Evolutionary conservation across 2,329 filamentous ascomycete species (phyloP).

Genomic region (Botrytis aclada): DNA sequence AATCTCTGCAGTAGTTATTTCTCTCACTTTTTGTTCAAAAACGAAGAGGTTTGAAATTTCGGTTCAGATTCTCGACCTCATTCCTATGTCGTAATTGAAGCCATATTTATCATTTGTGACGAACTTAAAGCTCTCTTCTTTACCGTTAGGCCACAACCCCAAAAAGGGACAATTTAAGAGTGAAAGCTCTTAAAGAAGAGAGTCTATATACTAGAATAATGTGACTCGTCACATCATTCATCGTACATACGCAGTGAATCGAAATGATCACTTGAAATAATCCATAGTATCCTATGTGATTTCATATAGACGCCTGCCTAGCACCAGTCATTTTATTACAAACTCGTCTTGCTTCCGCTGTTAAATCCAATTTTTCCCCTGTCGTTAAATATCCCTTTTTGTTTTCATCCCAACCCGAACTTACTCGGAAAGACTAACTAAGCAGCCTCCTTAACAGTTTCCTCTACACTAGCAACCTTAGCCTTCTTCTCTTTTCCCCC

Average conservation of each 20-base stretch:
- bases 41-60: fast-evolving
- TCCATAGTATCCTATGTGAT: neutral
- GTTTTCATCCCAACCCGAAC: neutral
- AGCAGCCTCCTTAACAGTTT: neutral
- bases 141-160: no score
- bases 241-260: neutral
- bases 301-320: neutral
- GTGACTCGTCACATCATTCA: neutral
- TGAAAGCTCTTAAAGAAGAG: no score
- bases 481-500: constrained; percentile 36
- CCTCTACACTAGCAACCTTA: constrained; percentile 31
- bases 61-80: neutral
- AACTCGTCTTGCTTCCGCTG: neutral
- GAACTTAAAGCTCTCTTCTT: no score
- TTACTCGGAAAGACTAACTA: neutral
- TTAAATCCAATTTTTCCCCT: neutral
- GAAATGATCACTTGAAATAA: neutral
- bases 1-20: neutral
- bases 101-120: neutral
- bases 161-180: no score
- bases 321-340: neutral
- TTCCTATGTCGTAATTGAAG: neutral
- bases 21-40: neutral
- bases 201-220: no score
- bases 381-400: neutral